Percentiles rank a stretch among this genome's conserved stretches.
Conservation (phyloP, 768 basidiomycete genomes). For the Russula vinacea region DNA sequence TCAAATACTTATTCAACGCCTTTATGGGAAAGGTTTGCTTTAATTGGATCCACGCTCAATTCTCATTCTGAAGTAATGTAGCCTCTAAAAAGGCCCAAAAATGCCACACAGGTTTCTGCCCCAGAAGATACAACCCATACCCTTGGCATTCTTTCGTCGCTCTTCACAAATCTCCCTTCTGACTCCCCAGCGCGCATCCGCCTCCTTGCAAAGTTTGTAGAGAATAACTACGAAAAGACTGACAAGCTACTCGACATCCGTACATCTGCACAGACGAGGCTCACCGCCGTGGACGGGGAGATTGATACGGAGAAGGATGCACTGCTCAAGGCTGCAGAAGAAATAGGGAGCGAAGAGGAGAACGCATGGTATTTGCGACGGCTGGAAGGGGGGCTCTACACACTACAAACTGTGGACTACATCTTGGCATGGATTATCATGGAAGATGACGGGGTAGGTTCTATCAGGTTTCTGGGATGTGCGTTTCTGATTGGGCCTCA, state of each 20-base stretch:
- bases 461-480: slow-evolving; percentile 5
- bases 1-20: slow-evolving; percentile 85
- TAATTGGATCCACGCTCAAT: slow-evolving; percentile 25
- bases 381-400: slow-evolving; percentile 83
- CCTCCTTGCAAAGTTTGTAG: slow-evolving; percentile 90
- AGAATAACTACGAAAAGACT: slow-evolving; percentile 87
- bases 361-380: slow-evolving; percentile 82
- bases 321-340: slow-evolving; percentile 54
- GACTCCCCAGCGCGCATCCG: slow-evolving; percentile 79
- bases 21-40: slow-evolving; percentile 89
- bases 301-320: slow-evolving; percentile 71
- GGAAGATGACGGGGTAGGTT: slow-evolving; percentile 95
- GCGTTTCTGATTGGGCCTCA: slow-evolving; percentile 36
- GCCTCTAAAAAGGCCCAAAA: slow-evolving; percentile 62
- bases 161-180: slow-evolving; percentile 82
- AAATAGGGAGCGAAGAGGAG: slow-evolving; percentile 57
- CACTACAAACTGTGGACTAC: slow-evolving; percentile 89
- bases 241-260: slow-evolving; percentile 90
- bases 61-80: slow-evolving; percentile 19
- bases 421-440: slow-evolving; percentile 92
- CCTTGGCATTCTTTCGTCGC: slow-evolving; percentile 81
- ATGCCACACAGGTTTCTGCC: slow-evolving; percentile 44
- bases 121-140: slow-evolving; percentile 86
- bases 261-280: slow-evolving; percentile 59
- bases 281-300: slow-evolving; percentile 60